Base-by-base conservation (phyloP, 1,139 yeast genomes). In the Taphrina wiesneri region DNA sequence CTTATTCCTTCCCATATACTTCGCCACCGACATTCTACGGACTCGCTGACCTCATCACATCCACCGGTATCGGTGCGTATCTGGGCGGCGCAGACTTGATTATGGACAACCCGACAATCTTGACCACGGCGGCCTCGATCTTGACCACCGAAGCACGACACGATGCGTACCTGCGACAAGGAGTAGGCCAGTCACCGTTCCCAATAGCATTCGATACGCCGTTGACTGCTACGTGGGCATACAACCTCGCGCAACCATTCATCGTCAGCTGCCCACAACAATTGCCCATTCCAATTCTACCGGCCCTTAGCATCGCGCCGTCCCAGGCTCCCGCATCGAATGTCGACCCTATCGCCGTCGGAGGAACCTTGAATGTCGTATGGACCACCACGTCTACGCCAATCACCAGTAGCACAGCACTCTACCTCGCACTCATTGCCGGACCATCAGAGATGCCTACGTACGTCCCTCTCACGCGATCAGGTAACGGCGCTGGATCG, bases 81-180 rank as follows among this genome's bases (percentile, higher is more conserved):
- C 60, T 68, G 32, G 70, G 70, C 6, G 63, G 36, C 21, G 63
- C 63, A 6, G 32, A 25, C 11, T 19, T 57, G 45, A 46, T 57
- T 1, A 47, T 47, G 54, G 54, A 57, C 54, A 57, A 57, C 32
- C 46, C 46, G 26, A 7, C 54, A 3, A 30, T 46, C 23, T 28
- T 61, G 49, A 53, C 53, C 17, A 67, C 66, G 25, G 70, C 70
- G 17, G 65, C 67, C 9, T 49, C 70, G 11, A 68, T 68, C 45
- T 53, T 68, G 28, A 62, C 61, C 32, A 54, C 67, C 15, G 70
- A 68, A 47, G 63, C 69, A n/a, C 51, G 68, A 30, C 70, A 68
- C 56, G 63, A 59, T 26, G 69, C 68, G 28, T 41, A 67, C 19
- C 62, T 63, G 56, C 59, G 69, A 49, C 43, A 30, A 17, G 66